phyloP scores from a whole-genome alignment of 2,329 filamentous ascomycete species.

The Alternaria tenuissima region DNA sequence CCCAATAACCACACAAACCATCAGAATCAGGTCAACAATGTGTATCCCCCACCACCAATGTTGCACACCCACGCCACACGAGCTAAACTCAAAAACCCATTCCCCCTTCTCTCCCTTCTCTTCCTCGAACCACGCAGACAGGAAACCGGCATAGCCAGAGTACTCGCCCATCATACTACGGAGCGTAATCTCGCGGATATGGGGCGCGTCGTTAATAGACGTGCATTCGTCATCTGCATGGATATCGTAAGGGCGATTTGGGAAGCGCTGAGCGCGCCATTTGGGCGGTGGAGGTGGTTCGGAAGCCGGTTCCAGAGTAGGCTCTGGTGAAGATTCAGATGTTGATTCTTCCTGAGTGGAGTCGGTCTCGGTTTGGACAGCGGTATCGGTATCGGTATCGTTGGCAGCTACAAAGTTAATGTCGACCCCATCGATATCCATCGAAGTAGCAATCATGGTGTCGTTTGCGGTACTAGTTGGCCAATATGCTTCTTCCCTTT shows the following conservation, averaged over 20 bases:
- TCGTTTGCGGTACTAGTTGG: conserved; percentile 12
- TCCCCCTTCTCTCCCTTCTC: conserved; percentile 73
- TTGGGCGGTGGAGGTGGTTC: conserved; percentile 10
- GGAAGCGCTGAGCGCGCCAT: conserved; percentile 39
- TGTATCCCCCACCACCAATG: conserved; percentile 96
- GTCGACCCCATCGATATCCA: conserved; percentile 4
- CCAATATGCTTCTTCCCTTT: conserved; percentile 26
- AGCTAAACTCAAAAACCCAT: conserved; percentile 83
- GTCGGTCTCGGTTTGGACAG: not conserved
- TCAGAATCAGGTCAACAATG: conserved; percentile 38
- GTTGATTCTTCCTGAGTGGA: not conserved
- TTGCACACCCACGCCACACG: conserved; percentile 82
- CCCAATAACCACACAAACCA: conserved; percentile 5
- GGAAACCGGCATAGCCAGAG: conserved; percentile 86
- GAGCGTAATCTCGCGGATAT: conserved; percentile 88
- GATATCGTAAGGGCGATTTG: conserved; percentile 28
- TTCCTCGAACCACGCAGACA: conserved; percentile 89
- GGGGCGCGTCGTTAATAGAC: conserved; percentile 51
- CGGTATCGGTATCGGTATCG: conserved; percentile 1
- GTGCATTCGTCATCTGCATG: conserved; percentile 46
- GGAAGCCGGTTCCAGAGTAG: not conserved
- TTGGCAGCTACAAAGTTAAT: conserved; percentile 11
- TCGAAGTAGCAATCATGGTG: conserved; percentile 1
- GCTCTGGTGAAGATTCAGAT: conserved; percentile 8
- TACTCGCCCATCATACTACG: conserved; percentile 99